These are phyloP conservation scores for Pythium vanterpoolii DNA, from an alignment of 352 stramenopile genomes.

Conservation along the genomic window DNA sequence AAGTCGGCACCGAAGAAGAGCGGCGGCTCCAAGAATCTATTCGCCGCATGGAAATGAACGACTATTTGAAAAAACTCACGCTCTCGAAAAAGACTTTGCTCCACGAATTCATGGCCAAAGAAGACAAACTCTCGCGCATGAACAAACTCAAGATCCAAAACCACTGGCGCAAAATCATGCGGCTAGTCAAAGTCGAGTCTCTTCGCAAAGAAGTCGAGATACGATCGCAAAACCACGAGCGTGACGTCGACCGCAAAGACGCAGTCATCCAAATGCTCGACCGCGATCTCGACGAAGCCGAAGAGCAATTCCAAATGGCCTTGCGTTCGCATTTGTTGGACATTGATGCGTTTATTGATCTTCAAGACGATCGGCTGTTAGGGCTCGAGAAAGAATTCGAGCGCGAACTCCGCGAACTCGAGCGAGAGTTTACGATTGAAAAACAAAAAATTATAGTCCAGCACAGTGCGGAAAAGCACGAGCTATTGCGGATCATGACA, in stretches of 20 bases:
- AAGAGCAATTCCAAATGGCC: slow-evolving; percentile 93
- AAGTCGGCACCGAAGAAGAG: slow-evolving; percentile 70
- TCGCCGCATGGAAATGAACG: slow-evolving; percentile 80
- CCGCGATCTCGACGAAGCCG: slow-evolving; percentile 90
- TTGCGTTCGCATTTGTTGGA: slow-evolving; percentile 87
- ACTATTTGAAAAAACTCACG: slow-evolving; percentile 81
- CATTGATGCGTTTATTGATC: slow-evolving; percentile 90
- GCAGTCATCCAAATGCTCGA: slow-evolving; percentile 95
- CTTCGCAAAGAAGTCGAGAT: slow-evolving; percentile 93
- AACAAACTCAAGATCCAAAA: slow-evolving; percentile 94
- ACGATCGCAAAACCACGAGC: slow-evolving; percentile 91
- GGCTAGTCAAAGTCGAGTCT: slow-evolving; percentile 90
- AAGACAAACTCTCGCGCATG: slow-evolving; percentile 68
- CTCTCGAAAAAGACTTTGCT: slow-evolving; percentile 72
- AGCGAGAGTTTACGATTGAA: slow-evolving; percentile 85
- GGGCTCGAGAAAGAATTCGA: slow-evolving; percentile 91
- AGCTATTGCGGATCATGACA: slow-evolving; percentile 83
- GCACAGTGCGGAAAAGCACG: slow-evolving; percentile 64
- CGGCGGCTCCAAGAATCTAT: slow-evolving; percentile 71
- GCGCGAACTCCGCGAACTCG: slow-evolving; percentile 73
- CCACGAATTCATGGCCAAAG: slow-evolving; percentile 74
- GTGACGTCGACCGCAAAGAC: slow-evolving; percentile 94
- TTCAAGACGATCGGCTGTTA: slow-evolving; percentile 87
- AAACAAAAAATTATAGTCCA: slow-evolving; percentile 76
- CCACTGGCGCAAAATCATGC: slow-evolving; percentile 95